Conservation (phyloP, 1,139 yeast genomes). For the Debaryomyces fabryi region DNA sequence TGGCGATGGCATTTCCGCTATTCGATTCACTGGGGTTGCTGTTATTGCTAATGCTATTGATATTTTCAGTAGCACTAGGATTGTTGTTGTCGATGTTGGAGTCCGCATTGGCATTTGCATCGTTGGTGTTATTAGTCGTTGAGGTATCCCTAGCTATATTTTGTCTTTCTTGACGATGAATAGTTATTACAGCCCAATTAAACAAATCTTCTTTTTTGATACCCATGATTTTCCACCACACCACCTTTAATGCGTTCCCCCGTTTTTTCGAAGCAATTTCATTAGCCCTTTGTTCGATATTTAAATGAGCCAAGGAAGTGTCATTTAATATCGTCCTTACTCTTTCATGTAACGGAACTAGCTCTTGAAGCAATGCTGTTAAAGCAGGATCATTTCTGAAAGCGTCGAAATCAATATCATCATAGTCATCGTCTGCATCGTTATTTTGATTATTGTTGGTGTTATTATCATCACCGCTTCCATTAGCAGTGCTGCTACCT, state of each 20-base stretch:
- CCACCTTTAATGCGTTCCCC: slow-evolving; percentile 33
- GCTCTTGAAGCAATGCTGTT: slow-evolving; percentile 42
- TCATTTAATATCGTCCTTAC: slow-evolving; percentile 39
- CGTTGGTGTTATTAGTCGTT: not conserved
- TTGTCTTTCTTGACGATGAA: slow-evolving; percentile 24
- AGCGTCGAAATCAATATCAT: slow-evolving; percentile 42
- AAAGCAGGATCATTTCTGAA: slow-evolving; percentile 44
- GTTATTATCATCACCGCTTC: slow-evolving; percentile 2
- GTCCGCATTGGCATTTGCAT: not conserved
- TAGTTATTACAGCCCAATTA: slow-evolving; percentile 52
- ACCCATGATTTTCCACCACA: slow-evolving; percentile 62
- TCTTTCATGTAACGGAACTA: slow-evolving; percentile 44
- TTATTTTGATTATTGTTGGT: not conserved
- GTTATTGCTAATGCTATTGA: not conserved
- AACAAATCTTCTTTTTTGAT: slow-evolving; percentile 48
- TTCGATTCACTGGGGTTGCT: not conserved
- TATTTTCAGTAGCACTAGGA: not conserved
- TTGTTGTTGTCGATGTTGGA: not conserved
- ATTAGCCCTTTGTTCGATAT: slow-evolving; percentile 49
- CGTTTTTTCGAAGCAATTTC: slow-evolving; percentile 39
- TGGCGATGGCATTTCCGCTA: not conserved
- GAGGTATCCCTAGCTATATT: not conserved
- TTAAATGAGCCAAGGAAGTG: slow-evolving; percentile 25
- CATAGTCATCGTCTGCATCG: slow-evolving; percentile 22
- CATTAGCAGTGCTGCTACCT: slow-evolving; percentile 3